Percentiles rank a stretch among this genome's conserved stretches.
phyloP scores from a whole-genome alignment of 2,329 filamentous ascomycete species.

The Phoma sp. region DNA sequence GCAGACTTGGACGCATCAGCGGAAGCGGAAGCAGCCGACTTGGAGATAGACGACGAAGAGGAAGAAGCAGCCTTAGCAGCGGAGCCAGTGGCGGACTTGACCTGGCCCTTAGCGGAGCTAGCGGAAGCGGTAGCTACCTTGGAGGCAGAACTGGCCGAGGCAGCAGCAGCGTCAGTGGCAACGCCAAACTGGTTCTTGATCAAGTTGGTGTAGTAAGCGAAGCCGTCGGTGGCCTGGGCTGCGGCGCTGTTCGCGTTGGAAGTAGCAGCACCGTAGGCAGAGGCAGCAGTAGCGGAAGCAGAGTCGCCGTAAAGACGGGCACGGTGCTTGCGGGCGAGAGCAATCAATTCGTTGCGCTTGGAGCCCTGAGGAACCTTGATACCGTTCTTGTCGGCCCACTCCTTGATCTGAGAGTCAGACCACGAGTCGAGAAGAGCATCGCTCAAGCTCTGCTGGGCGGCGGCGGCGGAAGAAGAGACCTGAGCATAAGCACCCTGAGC shows the following conservation, averaged over 20 bases:
- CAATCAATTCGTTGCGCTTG: conserved; percentile 85
- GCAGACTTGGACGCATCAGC: conserved; percentile 40
- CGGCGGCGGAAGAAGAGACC: conserved; percentile 57
- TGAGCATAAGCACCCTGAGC: conserved; percentile 58
- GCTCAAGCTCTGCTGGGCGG: conserved; percentile 75
- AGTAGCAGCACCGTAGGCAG: conserved; percentile 49
- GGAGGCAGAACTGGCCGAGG: conserved; percentile 30
- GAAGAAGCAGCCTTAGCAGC: conserved; percentile 40
- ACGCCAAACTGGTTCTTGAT: conserved; percentile 54
- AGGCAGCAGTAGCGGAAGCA: conserved; percentile 65
- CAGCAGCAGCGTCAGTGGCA: conserved; percentile 40
- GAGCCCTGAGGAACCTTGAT: conserved; percentile 92
- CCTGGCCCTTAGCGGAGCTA: conserved; percentile 27
- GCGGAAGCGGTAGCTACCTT: conserved; percentile 33
- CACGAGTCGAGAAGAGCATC: conserved; percentile 88
- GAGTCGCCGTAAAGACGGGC: conserved; percentile 74
- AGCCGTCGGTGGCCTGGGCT: conserved; percentile 68
- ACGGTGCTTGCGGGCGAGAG: conserved; percentile 87
- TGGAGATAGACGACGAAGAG: conserved; percentile 43
- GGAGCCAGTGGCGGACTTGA: conserved; percentile 32
- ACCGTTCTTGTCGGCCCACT: conserved; percentile 88
- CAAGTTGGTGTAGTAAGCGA: conserved; percentile 47
- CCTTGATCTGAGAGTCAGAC: conserved; percentile 89
- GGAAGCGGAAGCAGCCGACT: conserved; percentile 42
- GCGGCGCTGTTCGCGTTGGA: conserved; percentile 73